Evolutionary conservation across 805 yeast species (phyloP).

Genomic region (Phaffomyces thermotolerans): DNA sequence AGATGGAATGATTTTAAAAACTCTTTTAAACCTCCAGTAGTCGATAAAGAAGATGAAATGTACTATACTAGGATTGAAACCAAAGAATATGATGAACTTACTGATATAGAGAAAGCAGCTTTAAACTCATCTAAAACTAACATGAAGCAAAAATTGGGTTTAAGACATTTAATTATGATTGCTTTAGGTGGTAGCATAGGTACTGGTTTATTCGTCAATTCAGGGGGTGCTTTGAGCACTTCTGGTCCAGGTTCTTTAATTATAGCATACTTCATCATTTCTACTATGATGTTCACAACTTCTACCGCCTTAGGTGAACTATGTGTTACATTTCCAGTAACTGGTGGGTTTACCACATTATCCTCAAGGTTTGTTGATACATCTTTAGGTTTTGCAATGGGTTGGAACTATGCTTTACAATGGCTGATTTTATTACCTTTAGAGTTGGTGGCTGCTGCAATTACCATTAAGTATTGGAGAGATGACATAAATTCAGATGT

Average conservation of each 20-base stretch:
- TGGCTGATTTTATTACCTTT: conserved; percentile 44
- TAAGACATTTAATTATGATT: conserved; percentile 70
- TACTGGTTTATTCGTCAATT: conserved; percentile 62
- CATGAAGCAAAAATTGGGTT: conserved; percentile 23
- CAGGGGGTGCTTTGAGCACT: conserved; percentile 47
- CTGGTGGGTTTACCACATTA: conserved; percentile 45
- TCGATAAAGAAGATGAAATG: conserved; percentile 8
- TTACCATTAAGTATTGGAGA: conserved; percentile 46
- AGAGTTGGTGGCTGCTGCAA: conserved; percentile 46
- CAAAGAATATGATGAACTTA: conserved; percentile 17
- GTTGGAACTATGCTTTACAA: conserved; percentile 49
- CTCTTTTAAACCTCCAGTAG: conserved; percentile 35
- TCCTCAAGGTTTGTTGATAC: conserved; percentile 47
- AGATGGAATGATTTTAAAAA: conserved; percentile 29
- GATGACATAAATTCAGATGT: conserved; percentile 38
- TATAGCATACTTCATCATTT: conserved; percentile 46
- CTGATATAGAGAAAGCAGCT: conserved; percentile 33
- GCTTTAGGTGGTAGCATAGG: conserved; percentile 71
- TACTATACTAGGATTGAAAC: conserved; percentile 11
- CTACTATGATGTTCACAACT: conserved; percentile 51
- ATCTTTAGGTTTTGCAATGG: conserved; percentile 56
- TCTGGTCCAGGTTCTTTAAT: conserved; percentile 63
- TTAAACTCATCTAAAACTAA: conserved; percentile 31
- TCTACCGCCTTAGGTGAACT: conserved; percentile 51
- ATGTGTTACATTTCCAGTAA: conserved; percentile 45